These are phyloP conservation scores for Gossypium herbaceum DNA, from an alignment of 345 rosid species.

Conservation along the genomic window DNA sequence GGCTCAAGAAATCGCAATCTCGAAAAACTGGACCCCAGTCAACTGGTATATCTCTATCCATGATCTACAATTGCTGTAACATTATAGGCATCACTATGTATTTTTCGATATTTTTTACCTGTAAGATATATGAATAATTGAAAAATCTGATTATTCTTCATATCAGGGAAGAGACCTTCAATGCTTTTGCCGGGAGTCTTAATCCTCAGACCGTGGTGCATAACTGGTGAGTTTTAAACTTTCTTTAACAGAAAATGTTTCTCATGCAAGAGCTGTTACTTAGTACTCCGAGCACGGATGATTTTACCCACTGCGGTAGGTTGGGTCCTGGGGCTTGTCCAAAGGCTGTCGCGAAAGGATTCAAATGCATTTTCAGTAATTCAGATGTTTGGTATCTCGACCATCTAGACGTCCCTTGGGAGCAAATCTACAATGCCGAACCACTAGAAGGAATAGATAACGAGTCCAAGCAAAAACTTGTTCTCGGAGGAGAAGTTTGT, in stretches of 20 bases:
- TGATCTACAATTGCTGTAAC: not conserved
- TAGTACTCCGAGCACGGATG: not conserved
- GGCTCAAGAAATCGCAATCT: slow-evolving; percentile 81
- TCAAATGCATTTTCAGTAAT: slow-evolving; percentile 83
- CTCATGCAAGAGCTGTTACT: not conserved
- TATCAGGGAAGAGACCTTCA: slow-evolving; percentile 88
- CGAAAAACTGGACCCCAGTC: slow-evolving; percentile 76
- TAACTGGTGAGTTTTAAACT: slow-evolving; percentile 60
- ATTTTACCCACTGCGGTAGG: slow-evolving; percentile 36
- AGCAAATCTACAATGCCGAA: slow-evolving; percentile 45
- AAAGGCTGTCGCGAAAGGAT: slow-evolving; percentile 78
- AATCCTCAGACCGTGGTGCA: slow-evolving; percentile 78
- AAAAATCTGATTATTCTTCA: slow-evolving; percentile 12
- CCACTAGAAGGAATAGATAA: slow-evolving; percentile 67
- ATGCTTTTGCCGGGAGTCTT: slow-evolving; percentile 54
- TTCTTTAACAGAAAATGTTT: not conserved
- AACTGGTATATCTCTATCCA: slow-evolving; percentile 56
- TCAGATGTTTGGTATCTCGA: slow-evolving; percentile 91
- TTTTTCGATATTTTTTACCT: not conserved
- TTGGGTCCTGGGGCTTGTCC: slow-evolving; percentile 82
- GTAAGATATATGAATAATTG: not conserved
- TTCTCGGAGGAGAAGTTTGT: slow-evolving; percentile 95
- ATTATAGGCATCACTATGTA: too few species aligned
- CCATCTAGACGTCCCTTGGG: slow-evolving; percentile 71
- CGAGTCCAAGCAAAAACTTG: slow-evolving; percentile 56